Percentiles rank a stretch among this genome's conserved stretches.
phyloP scores from a whole-genome alignment of 2,329 filamentous ascomycete species.

The Xylaria sp. region DNA sequence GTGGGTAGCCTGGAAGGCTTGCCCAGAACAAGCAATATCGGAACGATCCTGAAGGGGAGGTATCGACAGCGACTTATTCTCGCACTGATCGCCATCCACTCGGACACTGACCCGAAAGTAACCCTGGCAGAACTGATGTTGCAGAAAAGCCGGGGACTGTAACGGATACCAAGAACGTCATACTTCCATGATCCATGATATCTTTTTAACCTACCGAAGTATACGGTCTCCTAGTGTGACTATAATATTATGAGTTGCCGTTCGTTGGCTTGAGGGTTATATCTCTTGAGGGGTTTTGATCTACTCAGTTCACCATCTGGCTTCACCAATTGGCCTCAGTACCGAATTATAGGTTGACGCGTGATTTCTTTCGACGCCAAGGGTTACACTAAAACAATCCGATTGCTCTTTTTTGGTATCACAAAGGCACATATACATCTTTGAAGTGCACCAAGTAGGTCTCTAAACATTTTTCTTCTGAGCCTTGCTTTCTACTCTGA shows the following conservation, averaged over 20 bases:
- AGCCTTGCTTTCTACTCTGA: constrained; percentile 4
- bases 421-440: neutral
- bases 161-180: constrained; percentile 17
- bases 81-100: constrained; percentile 19
- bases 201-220: constrained; percentile 7
- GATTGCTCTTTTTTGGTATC: neutral
- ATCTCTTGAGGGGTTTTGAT: constrained; percentile 1
- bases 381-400: constrained; percentile 10
- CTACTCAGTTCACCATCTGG: constrained; percentile 1
- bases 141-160: constrained; percentile 15
- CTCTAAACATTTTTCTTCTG: constrained; percentile 12
- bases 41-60: constrained; percentile 22
- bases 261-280: neutral
- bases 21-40: constrained; percentile 25
- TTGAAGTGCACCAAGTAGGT: constrained; percentile 21
- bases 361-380: neutral
- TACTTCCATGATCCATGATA: constrained; percentile 18
- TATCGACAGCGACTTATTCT: constrained; percentile 19
- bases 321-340: neutral
- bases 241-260: constrained; percentile 4
- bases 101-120: constrained; percentile 24
- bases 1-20: constrained; percentile 16
- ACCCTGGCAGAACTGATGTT: constrained; percentile 21
- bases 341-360: neutral
- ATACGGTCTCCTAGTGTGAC: constrained; percentile 5